phyloP scores from a whole-genome alignment of 108 stramenopile species.

The Epithemia pelagica region DNA sequence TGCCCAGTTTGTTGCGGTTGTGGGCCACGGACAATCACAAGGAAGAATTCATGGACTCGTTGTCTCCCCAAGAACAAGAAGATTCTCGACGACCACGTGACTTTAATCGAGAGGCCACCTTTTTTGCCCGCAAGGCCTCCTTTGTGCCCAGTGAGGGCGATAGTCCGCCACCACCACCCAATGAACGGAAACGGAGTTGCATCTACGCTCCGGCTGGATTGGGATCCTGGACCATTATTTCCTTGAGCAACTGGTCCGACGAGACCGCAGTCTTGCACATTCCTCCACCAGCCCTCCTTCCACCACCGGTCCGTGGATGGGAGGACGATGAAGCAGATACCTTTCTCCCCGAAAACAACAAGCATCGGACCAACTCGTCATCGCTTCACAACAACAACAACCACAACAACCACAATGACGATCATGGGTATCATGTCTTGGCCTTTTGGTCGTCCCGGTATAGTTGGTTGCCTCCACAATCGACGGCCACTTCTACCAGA shows the following conservation, averaged over 20 bases:
- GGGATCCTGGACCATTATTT: conserved; percentile 81
- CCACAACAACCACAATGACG: background rate
- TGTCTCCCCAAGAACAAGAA: conserved; percentile 8
- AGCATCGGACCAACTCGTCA: background rate
- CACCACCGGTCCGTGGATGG: conserved; percentile 35
- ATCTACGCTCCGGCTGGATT: conserved; percentile 71
- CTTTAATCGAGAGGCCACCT: conserved; percentile 39
- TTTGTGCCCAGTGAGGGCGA: conserved; percentile 15
- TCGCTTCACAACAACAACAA: background rate
- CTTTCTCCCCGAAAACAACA: background rate
- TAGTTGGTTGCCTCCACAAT: conserved; percentile 38
- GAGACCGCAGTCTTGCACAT: conserved; percentile 33
- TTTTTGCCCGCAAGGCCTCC: conserved; percentile 31
- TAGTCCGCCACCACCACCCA: conserved; percentile 16
- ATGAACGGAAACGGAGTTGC: conserved; percentile 70
- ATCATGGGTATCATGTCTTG: conserved; percentile 73
- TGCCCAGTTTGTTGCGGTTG: conserved; percentile 69
- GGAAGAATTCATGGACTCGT: conserved; percentile 20
- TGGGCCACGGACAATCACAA: conserved; percentile 71
- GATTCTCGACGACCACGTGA: conserved; percentile 8
- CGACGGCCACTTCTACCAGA: background rate
- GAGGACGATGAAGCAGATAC: conserved; percentile 16
- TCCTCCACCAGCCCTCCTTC: conserved; percentile 32
- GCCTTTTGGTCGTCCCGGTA: conserved; percentile 84
- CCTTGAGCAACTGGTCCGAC: conserved; percentile 77